Conservation (phyloP, 208 protist species). For the Vickermania spadyakhi region DNA sequence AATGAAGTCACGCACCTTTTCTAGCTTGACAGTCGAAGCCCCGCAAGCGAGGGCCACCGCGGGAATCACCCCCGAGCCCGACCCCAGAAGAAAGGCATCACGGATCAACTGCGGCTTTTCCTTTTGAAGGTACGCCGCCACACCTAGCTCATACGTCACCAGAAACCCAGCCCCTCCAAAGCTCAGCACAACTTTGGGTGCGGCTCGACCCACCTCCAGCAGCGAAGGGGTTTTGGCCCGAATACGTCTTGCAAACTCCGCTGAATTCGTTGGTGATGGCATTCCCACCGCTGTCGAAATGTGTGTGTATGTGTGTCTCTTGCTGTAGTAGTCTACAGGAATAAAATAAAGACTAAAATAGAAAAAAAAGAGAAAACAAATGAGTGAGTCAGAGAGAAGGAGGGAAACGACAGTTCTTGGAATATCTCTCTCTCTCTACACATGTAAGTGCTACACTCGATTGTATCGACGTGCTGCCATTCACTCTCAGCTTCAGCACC, state of each 20-base stretch:
- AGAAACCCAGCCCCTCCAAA: constrained; percentile 84
- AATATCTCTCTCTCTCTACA: no score
- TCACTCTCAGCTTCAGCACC: no score
- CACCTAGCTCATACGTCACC: constrained; percentile 81
- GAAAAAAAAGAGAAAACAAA: no score
- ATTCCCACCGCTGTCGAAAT: no score
- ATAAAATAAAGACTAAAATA: no score
- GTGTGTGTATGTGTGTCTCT: no score
- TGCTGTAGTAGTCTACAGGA: no score
- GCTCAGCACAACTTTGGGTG: constrained; percentile 74
- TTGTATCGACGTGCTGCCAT: no score
- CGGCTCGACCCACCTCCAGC: constrained; percentile 71
- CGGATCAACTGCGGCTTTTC: constrained; percentile 68
- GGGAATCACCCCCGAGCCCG: constrained; percentile 70
- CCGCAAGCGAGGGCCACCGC: constrained; percentile 77
- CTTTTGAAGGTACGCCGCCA: constrained; percentile 82
- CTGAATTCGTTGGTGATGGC: constrained; percentile 35
- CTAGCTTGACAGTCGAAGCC: constrained; percentile 50
- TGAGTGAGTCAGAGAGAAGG: no score
- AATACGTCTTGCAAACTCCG: constrained; percentile 65
- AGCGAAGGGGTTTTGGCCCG: constrained; percentile 74
- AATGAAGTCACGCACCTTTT: constrained; percentile 73
- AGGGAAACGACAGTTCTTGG: no score
- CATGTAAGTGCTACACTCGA: no score
- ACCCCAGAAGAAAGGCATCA: constrained; percentile 70